Base-by-base conservation (phyloP, 345 rosid species). In the Carallia brachiata region DNA sequence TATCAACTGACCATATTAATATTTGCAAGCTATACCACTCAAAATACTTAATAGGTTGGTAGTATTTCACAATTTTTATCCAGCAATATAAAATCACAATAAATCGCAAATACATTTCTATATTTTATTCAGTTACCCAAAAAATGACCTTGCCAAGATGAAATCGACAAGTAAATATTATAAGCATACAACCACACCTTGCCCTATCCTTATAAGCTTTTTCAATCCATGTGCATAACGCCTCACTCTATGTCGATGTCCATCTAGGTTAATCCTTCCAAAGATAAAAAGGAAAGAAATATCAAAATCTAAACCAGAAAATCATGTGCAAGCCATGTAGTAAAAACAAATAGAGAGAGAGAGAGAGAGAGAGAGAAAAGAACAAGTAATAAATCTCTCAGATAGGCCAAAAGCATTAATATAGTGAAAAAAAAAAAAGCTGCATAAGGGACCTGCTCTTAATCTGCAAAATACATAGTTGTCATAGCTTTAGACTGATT, bases 211-310 rank as follows among this genome's bases (percentile, higher is more conserved):
- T 75, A 94, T 87, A 9, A 94, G 88, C 79, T 78, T 94, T 82
- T 80, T 90, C 32, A 93, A 79, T 62, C 91, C 98, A 68, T 68
- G 73, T 12, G 98, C 98, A 82, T 91, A 91, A 16, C 87, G 87
- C 88, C 97, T 83, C 60, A 94, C 90, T 85, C 93, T 84, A 59
- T 84, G 96, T 67, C 96, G 90, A 85, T 83, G 98, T 62, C 93
- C 96, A 67, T 86, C 98, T 59, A 94, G 77, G 84, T 90, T 78
- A 65, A 91, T 87, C 81, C 98, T 89, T 79, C 73, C 53, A 75
- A 31, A 36, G 48, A 73, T 63, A 70, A 78, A 37, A 73, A 55
- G 52, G n/a, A 64, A 61, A 62, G 48, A 63, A n/a, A 62, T 61
- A 71, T 17, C 47, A 44, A 13, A 59, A 64, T 69, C 19, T 28